Evolutionary conservation across 495 filamentous ascomycete species (phyloP).

Genomic region (Aspergillus steynii): DNA sequence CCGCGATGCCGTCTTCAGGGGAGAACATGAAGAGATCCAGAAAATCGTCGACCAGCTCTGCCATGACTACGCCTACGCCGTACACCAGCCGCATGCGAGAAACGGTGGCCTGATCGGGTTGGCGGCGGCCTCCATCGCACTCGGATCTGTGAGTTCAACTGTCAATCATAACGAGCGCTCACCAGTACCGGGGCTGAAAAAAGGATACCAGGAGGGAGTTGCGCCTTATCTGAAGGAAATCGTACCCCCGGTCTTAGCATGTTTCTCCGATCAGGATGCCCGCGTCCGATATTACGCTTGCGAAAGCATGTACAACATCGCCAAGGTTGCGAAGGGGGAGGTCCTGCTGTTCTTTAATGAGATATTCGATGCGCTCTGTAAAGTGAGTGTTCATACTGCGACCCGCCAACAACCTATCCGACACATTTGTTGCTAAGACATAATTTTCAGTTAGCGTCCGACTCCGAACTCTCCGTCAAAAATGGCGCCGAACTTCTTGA

Average conservation of each 20-base stretch:
- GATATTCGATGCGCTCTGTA: conserved; percentile 95
- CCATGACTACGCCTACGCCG: conserved; percentile 96
- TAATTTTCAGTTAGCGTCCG: conserved; percentile 75
- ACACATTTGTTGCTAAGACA: conserved; percentile 6
- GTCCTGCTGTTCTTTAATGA: conserved; percentile 96
- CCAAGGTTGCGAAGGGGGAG: conserved; percentile 98
- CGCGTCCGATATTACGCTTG: conserved; percentile 98
- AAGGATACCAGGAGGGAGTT: conserved; percentile 67
- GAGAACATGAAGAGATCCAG: conserved; percentile 74
- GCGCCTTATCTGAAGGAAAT: conserved; percentile 89
- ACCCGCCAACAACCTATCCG: neutral
- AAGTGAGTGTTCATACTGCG: conserved; percentile 55
- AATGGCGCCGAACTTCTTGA: conserved; percentile 97
- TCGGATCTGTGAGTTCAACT: conserved; percentile 73
- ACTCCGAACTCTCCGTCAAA: conserved; percentile 95
- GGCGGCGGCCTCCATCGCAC: conserved; percentile 92
- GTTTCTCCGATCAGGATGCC: conserved; percentile 98
- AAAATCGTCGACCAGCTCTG: conserved; percentile 94
- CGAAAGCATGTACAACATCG: conserved; percentile 99
- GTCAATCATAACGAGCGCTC: neutral
- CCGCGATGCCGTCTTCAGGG: conserved; percentile 74
- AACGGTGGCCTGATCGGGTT: conserved; percentile 97
- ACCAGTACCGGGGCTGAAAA: conserved; percentile 24
- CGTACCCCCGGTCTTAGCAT: conserved; percentile 96
- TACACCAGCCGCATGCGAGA: conserved; percentile 94